Base-by-base conservation (phyloP, 2,329 filamentous ascomycete species). In the Zelopaecilomyces penicillatus region DNA sequence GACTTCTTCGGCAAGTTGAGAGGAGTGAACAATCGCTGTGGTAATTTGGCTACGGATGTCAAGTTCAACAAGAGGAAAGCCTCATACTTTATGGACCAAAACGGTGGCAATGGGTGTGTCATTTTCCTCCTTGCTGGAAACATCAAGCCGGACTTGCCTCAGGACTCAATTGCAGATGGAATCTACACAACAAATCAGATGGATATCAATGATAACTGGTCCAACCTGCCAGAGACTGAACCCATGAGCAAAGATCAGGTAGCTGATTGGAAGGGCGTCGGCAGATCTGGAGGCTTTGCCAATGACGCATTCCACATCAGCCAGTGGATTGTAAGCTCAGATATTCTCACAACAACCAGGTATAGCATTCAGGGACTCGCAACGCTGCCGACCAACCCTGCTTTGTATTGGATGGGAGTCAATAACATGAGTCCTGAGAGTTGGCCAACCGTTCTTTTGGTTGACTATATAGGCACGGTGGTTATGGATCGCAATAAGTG, bases 1-100 rank as follows among this genome's bases (percentile, higher is more conserved):
- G 53, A 59, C n/a, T 65, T 73, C 33, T 69, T 73, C 43, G 54
- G 60, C 43, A 63, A 65, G 45, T 58, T 75, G 3, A 62, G 56
- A 35, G 55, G 54, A 4, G 56, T 73, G 42, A 64, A 68, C 39
- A 67, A 70, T 48, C 67, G 68, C 11, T 64, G 63, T 43, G 50
- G 48, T n/a, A 54, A 59, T 28, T 49, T 59, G 31, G 52, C 52
- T 44, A 52, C 39, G 5, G 39, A 36, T 9, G 48, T 46, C 33
- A 48, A 48, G n/a, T 55, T 62, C 43, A 51, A 59, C 40, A 52
- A 56, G 42, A 54, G 58, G 4, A 50, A 45, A 1, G 55, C 55
- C 4, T 53, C 50, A 1, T 57, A 57, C 37, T 58, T 63, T 26
- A 61, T 64, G 58, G 55, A 59, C 43, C 53, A 41, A 4, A 65